These are phyloP conservation scores for Sporothrix curviconia DNA, from an alignment of 2,329 filamentous ascomycete genomes.

Conservation along the genomic window DNA sequence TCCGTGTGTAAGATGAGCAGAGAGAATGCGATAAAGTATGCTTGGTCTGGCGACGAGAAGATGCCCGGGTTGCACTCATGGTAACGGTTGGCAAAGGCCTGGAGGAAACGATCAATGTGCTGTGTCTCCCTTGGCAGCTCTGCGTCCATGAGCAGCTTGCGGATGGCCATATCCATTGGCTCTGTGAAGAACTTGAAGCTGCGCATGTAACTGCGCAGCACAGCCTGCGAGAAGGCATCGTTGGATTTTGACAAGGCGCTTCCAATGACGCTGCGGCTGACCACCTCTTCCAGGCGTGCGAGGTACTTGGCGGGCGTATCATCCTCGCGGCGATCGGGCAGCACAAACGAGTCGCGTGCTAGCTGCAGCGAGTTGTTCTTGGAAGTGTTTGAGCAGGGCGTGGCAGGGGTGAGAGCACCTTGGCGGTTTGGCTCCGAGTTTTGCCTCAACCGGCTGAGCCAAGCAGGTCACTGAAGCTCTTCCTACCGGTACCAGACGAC, in stretches of 20 bases:
- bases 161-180: constrained; percentile 94
- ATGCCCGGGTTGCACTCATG: constrained; percentile 98
- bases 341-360: constrained; percentile 59
- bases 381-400: constrained; percentile 62
- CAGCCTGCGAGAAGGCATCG: constrained; percentile 75
- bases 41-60: constrained; percentile 82
- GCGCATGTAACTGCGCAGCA: constrained; percentile 90
- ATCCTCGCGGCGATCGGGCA: constrained; percentile 76
- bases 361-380: constrained; percentile 81
- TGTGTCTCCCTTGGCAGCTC: constrained; percentile 96
- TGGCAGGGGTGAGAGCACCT: constrained; percentile 61
- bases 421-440: constrained; percentile 66
- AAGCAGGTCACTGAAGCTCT: constrained; percentile 88
- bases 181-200: constrained; percentile 93
- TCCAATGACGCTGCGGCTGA: constrained; percentile 77
- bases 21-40: constrained; percentile 97
- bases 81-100: constrained; percentile 92
- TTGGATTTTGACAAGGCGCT: constrained; percentile 78
- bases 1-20: constrained; percentile 94
- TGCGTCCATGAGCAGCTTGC: constrained; percentile 93
- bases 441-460: constrained; percentile 71
- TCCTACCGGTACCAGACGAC: constrained; percentile 73
- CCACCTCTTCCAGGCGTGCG: constrained; percentile 69
- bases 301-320: constrained; percentile 90
- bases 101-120: constrained; percentile 90